Percentiles rank a stretch among this genome's conserved stretches.
Evolutionary conservation across 2,329 filamentous ascomycete species (phyloP).

Genomic region (Stagonosporopsis vannaccii): DNA sequence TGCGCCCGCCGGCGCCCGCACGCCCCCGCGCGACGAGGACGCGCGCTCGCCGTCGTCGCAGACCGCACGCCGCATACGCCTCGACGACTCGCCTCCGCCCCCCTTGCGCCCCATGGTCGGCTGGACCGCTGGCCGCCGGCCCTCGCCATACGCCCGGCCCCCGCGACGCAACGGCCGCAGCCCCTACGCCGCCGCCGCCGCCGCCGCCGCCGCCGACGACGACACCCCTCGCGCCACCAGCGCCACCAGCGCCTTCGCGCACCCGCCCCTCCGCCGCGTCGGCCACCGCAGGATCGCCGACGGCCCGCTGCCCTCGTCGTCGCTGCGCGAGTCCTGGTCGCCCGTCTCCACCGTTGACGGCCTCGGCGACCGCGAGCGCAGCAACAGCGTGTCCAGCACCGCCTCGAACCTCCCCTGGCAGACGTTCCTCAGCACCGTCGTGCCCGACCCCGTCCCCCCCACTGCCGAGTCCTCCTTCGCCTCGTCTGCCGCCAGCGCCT

Average conservation of each 20-base stretch:
- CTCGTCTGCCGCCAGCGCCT: slow-evolving; percentile 65
- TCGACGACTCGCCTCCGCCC: background rate
- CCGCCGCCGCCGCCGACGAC: slow-evolving; percentile 2
- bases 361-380: slow-evolving; percentile 80
- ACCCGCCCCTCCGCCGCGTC: slow-evolving; percentile 49
- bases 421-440: slow-evolving; percentile 78
- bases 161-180: background rate
- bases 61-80: background rate
- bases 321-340: slow-evolving; percentile 49
- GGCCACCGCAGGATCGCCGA: slow-evolving; percentile 48
- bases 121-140: slow-evolving; percentile 3
- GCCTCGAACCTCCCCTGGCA: slow-evolving; percentile 71
- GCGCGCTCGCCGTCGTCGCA: background rate
- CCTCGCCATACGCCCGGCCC: slow-evolving; percentile 1
- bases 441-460: slow-evolving; percentile 80
- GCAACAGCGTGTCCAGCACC: slow-evolving; percentile 71
- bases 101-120: background rate
- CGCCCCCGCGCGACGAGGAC: slow-evolving; percentile 1
- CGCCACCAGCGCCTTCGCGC: slow-evolving; percentile 35
- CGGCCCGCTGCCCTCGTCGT: slow-evolving; percentile 46
- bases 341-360: slow-evolving; percentile 65
- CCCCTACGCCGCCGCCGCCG: slow-evolving; percentile 20
- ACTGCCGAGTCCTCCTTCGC: slow-evolving; percentile 84
- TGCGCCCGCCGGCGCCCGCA: slow-evolving; percentile 39
- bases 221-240: background rate